Evolutionary conservation across 495 filamentous ascomycete species (phyloP).

Genomic region (Penicillium herquei): DNA sequence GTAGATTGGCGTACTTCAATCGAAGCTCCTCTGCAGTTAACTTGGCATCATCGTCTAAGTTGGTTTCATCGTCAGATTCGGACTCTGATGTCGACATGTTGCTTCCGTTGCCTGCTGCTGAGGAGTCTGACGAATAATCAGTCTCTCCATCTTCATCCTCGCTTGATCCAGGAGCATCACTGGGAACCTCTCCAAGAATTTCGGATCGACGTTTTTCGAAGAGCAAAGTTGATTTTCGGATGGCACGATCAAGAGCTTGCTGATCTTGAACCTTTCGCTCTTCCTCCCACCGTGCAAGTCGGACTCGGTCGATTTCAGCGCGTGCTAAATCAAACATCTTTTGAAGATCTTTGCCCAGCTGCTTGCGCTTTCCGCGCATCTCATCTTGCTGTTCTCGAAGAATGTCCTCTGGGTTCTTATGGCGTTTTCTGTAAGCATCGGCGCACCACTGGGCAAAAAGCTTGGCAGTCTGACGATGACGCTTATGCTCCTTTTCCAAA

Average conservation of each 20-base stretch:
- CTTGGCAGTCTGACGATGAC: constrained; percentile 56
- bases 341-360: constrained; percentile 65
- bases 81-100: constrained; percentile 64
- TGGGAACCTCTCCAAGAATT: constrained; percentile 44
- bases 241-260: constrained; percentile 76
- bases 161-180: constrained; percentile 43
- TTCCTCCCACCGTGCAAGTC: constrained; percentile 76
- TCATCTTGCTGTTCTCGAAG: constrained; percentile 49
- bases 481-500: constrained; percentile 70
- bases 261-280: constrained; percentile 80
- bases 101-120: constrained; percentile 55
- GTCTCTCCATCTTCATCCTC: constrained; percentile 50
- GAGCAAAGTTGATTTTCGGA: constrained; percentile 63
- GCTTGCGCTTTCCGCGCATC: constrained; percentile 60
- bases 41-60: constrained; percentile 64
- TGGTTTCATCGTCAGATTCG: constrained; percentile 42
- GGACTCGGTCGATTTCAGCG: constrained; percentile 68
- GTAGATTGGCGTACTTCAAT: constrained; percentile 74
- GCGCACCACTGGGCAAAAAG: constrained; percentile 47
- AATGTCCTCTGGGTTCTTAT: constrained; percentile 46
- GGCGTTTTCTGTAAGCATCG: constrained; percentile 45
- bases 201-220: constrained; percentile 56
- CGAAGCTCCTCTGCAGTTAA: constrained; percentile 78
- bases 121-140: constrained; percentile 36
- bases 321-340: constrained; percentile 78